Evolutionary conservation across 2,329 filamentous ascomycete species (phyloP).

Genomic region (Botryotinia convoluta): DNA sequence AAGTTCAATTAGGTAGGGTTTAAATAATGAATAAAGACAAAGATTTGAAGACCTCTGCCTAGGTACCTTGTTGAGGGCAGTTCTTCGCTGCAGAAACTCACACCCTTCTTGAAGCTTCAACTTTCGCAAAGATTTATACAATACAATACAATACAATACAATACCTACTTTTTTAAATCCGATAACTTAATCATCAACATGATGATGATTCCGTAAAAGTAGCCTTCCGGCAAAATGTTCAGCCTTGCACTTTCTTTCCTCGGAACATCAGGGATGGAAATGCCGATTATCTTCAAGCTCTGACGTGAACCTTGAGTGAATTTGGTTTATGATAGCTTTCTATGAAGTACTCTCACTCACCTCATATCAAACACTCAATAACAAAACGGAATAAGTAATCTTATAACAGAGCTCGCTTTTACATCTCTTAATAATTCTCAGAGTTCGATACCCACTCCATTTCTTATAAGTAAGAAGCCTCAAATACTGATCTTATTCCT

Average conservation of each 20-base stretch:
- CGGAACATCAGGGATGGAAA: constrained; percentile 2
- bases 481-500: not conserved
- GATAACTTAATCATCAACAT: not conserved
- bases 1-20: not conserved
- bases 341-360: not conserved
- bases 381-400: not conserved
- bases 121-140: not conserved
- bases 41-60: not conserved
- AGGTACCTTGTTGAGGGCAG: not conserved
- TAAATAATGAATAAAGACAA: not conserved
- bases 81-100: not conserved
- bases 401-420: not conserved
- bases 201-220: not conserved
- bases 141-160: not conserved
- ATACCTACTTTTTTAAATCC: not conserved
- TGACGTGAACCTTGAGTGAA: constrained; percentile 2
- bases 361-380: constrained; percentile 6
- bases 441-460: not conserved
- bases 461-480: not conserved
- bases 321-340: not conserved
- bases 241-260: constrained; percentile 7
- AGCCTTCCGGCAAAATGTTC: not conserved
- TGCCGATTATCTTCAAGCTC: not conserved
- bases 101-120: not conserved
- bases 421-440: not conserved